Percentiles rank a stretch among this genome's conserved stretches.
Evolutionary conservation across 805 yeast species (phyloP).

Genomic region (Cyberlindnera petersonii): DNA sequence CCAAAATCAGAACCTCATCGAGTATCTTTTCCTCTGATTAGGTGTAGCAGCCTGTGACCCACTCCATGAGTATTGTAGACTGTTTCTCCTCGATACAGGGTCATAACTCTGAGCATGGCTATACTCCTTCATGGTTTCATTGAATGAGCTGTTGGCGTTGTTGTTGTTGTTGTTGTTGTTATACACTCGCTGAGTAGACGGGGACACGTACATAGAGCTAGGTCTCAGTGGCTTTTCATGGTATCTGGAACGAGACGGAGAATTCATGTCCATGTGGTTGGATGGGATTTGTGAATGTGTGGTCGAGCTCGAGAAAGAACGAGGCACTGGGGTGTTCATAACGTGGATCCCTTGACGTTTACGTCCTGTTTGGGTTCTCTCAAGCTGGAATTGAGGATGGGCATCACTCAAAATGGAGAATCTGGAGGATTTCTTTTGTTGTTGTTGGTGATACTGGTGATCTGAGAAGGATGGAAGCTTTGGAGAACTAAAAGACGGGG

Average conservation of each 20-base stretch:
- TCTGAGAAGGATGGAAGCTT: constrained; percentile 10
- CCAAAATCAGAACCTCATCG: constrained; percentile 23
- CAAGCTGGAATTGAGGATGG: too few species aligned
- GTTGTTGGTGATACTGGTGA: background rate
- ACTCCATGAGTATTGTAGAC: constrained; percentile 1
- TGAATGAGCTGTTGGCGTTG: constrained; percentile 1
- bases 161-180: too few species aligned
- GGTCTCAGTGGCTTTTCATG: too few species aligned
- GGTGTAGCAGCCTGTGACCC: constrained; percentile 10
- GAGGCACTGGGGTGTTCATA: constrained; percentile 15
- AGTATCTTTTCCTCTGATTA: constrained; percentile 19
- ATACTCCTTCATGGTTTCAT: constrained; percentile 2
- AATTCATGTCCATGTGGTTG: too few species aligned
- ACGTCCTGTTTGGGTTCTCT: background rate
- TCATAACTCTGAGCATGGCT: background rate
- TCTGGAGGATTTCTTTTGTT: too few species aligned
- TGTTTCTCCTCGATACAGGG: constrained; percentile 3
- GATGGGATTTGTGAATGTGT: too few species aligned
- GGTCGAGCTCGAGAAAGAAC: constrained; percentile 13
- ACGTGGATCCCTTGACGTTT: constrained; percentile 4
- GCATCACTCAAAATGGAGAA: too few species aligned
- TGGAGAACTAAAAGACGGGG: constrained; percentile 12
- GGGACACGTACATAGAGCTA: constrained; percentile 8
- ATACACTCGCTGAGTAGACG: background rate
- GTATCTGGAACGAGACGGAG: too few species aligned